These are phyloP conservation scores for Aspergillus proliferans DNA, from an alignment of 2,329 filamentous ascomycete species.

Conservation along the genomic window DNA sequence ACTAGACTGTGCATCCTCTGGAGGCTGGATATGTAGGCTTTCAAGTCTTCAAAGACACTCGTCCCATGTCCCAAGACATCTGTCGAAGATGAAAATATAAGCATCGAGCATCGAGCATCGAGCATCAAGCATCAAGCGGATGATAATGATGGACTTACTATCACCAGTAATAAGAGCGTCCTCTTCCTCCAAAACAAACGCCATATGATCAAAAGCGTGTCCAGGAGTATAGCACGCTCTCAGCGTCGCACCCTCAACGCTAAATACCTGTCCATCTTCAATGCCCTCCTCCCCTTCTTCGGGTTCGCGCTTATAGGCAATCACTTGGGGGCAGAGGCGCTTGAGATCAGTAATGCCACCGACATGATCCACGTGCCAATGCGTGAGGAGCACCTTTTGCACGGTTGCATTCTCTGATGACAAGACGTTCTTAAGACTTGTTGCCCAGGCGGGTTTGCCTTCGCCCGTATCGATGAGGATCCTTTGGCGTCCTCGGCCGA, in stretches of 20 bases:
- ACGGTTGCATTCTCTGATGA: conserved; percentile 62
- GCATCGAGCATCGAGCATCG: neutral
- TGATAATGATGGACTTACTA: conserved; percentile 38
- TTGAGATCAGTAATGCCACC: conserved; percentile 68
- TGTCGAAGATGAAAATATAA: conserved; percentile 9
- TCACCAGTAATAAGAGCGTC: conserved; percentile 83
- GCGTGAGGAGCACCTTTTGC: conserved; percentile 68
- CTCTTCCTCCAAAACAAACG: conserved; percentile 68
- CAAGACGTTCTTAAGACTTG: conserved; percentile 59
- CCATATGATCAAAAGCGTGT: conserved; percentile 78
- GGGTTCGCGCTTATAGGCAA: conserved; percentile 62
- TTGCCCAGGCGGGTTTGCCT: conserved; percentile 67
- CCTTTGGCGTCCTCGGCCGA: conserved; percentile 67
- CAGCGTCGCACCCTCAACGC: conserved; percentile 53
- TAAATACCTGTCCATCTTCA: conserved; percentile 48
- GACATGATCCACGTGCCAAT: conserved; percentile 88
- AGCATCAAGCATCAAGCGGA: conserved; percentile 2
- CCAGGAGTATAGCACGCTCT: conserved; percentile 64
- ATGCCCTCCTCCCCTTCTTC: conserved; percentile 48
- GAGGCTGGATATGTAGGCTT: conserved; percentile 62
- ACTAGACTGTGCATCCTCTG: conserved; percentile 59
- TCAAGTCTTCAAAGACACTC: conserved; percentile 73
- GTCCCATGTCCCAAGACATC: conserved; percentile 80
- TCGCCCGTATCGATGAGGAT: conserved; percentile 88
- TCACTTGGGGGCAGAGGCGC: conserved; percentile 55